Evolutionary conservation across 768 basidiomycete species (phyloP).

Genomic region (Tubosaeta brunneosetosa): DNA sequence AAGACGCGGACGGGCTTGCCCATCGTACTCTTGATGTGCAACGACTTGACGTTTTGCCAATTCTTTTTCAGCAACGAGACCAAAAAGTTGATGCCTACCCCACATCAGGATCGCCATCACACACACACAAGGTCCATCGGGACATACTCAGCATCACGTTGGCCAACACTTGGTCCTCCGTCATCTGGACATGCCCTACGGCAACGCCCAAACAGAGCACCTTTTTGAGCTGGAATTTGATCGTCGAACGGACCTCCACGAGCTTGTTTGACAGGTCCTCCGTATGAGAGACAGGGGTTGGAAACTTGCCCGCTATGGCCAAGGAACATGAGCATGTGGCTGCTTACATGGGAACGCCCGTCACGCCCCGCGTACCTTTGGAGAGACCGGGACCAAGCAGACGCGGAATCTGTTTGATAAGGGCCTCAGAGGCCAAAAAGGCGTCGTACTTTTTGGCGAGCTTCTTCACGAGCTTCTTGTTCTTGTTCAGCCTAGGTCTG

Average conservation of each 20-base stretch:
- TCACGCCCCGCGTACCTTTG: constrained; percentile 58
- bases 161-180: constrained; percentile 90
- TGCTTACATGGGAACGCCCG: neutral
- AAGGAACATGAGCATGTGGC: neutral
- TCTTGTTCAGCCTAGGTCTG: constrained; percentile 97
- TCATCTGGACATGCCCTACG: constrained; percentile 96
- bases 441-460: constrained; percentile 99
- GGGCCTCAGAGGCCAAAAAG: constrained; percentile 93
- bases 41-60: constrained; percentile 98
- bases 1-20: constrained; percentile 95
- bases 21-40: constrained; percentile 99
- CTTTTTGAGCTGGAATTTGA: constrained; percentile 99
- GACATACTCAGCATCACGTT: constrained; percentile 95
- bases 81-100: constrained; percentile 95
- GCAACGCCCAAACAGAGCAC: constrained; percentile 99
- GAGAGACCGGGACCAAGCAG: constrained; percentile 98
- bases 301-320: constrained; percentile 89
- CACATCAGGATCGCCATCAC: constrained; percentile 5
- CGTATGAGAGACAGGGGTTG: constrained; percentile 88
- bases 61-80: constrained; percentile 99
- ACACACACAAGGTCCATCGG: neutral
- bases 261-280: constrained; percentile 91
- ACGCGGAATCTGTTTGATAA: constrained; percentile 99
- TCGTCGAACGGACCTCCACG: constrained; percentile 94
- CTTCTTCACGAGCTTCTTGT: constrained; percentile 99